Percentiles rank a stretch among this genome's conserved stretches.
These are phyloP conservation scores for Thelonectria olida DNA, from an alignment of 2,329 filamentous ascomycete genomes.

Conservation along the genomic window DNA sequence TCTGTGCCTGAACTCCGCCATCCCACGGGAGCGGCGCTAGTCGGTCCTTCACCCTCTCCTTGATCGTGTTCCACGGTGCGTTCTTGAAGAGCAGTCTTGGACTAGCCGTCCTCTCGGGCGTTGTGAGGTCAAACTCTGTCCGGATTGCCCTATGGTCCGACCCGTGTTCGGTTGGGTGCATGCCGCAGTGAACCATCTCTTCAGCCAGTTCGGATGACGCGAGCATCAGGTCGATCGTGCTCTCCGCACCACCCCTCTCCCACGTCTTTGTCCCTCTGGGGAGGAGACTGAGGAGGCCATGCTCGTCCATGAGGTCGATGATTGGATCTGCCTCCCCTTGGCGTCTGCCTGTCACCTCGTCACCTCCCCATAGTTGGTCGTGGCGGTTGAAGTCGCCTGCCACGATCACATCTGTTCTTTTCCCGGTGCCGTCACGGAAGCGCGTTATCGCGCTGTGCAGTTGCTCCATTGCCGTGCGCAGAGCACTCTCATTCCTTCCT, in stretches of 20 bases:
- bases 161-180: conserved; percentile 32
- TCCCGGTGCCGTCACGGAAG: not conserved
- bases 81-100: conserved; percentile 39
- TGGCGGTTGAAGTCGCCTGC: conserved; percentile 31
- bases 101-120: conserved; percentile 7
- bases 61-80: conserved; percentile 20
- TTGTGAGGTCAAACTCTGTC: conserved; percentile 39
- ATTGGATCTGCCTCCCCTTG: conserved; percentile 49
- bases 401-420: conserved; percentile 14
- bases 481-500: not conserved
- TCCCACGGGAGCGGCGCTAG: not conserved
- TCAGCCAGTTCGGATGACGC: conserved; percentile 32
- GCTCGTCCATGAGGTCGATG: conserved; percentile 47
- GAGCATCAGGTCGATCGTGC: conserved; percentile 40
- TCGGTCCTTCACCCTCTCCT: not conserved
- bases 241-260: conserved; percentile 33
- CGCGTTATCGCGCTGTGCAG: not conserved
- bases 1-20: not conserved
- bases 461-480: not conserved
- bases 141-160: conserved; percentile 45
- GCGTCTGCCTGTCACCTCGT: conserved; percentile 26
- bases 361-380: conserved; percentile 32
- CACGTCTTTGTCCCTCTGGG: conserved; percentile 47
- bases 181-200: conserved; percentile 22
- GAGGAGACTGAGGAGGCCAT: conserved; percentile 44